phyloP scores from a whole-genome alignment of 2,329 filamentous ascomycete species.

The Teratosphaeria pseudoeucalypti region DNA sequence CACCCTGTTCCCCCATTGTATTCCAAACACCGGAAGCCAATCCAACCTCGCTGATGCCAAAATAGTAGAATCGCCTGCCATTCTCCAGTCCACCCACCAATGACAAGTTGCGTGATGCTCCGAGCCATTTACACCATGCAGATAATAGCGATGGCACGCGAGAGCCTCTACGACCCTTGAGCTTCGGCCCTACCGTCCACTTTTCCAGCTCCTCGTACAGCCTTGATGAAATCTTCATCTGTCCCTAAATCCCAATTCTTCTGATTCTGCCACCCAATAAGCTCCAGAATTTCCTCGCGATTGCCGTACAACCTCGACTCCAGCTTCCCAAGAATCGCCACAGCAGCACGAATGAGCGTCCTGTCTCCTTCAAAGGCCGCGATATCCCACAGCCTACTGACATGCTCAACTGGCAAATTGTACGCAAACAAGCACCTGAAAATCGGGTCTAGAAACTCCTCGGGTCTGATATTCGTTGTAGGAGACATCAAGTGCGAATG shows the following conservation, averaged over 20 bases:
- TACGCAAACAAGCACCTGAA: slow-evolving; percentile 25
- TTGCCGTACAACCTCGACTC: slow-evolving; percentile 42
- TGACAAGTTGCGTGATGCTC: not conserved
- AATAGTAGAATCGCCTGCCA: not conserved
- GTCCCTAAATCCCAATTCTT: slow-evolving; percentile 22
- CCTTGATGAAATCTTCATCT: slow-evolving; percentile 32
- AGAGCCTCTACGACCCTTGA: not conserved
- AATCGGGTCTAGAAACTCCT: slow-evolving; percentile 25
- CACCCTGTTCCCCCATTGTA: not conserved
- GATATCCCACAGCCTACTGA: slow-evolving; percentile 67
- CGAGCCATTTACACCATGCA: not conserved
- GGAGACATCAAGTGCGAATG: slow-evolving; percentile 51
- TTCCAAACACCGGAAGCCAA: not conserved
- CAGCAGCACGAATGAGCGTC: slow-evolving; percentile 58
- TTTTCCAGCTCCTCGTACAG: slow-evolving; percentile 29
- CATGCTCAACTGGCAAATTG: slow-evolving; percentile 32
- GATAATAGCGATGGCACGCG: not conserved
- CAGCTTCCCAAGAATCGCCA: slow-evolving; percentile 50
- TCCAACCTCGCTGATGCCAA: not conserved
- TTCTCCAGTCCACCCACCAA: not conserved
- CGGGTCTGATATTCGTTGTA: slow-evolving; percentile 23
- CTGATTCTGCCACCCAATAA: slow-evolving; percentile 32
- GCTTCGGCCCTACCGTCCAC: slow-evolving; percentile 13
- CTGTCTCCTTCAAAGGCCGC: slow-evolving; percentile 74
- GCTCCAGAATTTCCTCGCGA: slow-evolving; percentile 33